Evolutionary conservation across 371 early-diverging fungal genomes (phyloP).

Genomic region (Rhizopus stolonifer): DNA sequence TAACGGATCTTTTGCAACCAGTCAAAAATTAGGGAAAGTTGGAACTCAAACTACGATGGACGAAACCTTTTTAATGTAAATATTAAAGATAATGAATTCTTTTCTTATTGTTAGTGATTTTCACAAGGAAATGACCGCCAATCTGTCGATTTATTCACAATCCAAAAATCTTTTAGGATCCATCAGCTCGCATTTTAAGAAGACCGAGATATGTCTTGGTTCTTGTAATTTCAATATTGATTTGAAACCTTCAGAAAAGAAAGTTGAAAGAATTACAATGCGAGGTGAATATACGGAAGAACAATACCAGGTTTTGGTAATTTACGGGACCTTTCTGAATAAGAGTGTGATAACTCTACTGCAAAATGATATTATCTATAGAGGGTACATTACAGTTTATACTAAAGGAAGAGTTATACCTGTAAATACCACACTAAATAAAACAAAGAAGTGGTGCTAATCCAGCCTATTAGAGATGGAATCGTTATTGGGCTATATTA

Average conservation of each 20-base stretch:
- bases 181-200: slow-evolving; percentile 21
- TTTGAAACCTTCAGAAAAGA: slow-evolving; percentile 32
- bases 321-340: slow-evolving; percentile 40
- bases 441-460: not conserved
- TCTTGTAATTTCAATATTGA: slow-evolving; percentile 29
- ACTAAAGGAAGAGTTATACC: slow-evolving; percentile 38
- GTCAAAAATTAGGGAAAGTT: slow-evolving; percentile 42
- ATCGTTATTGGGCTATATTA: slow-evolving; percentile 43
- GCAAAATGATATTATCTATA: slow-evolving; percentile 30
- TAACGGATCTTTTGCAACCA: slow-evolving; percentile 21
- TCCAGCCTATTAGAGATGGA: slow-evolving; percentile 31
- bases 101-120: slow-evolving; percentile 30
- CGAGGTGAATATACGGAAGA: slow-evolving; percentile 14
- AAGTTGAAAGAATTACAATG: slow-evolving; percentile 31
- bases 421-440: slow-evolving; percentile 39
- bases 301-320: slow-evolving; percentile 33
- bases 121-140: slow-evolving; percentile 19
- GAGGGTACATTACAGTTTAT: slow-evolving; percentile 45
- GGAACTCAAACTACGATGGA: slow-evolving; percentile 40
- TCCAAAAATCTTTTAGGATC: slow-evolving; percentile 22
- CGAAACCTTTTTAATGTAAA: slow-evolving; percentile 41
- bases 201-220: slow-evolving; percentile 28
- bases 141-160: slow-evolving; percentile 29
- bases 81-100: not conserved
- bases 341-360: slow-evolving; percentile 28